These are phyloP conservation scores for Rubia tinctorum DNA, from an alignment of 305 asterid genomes.

Conservation along the genomic window DNA sequence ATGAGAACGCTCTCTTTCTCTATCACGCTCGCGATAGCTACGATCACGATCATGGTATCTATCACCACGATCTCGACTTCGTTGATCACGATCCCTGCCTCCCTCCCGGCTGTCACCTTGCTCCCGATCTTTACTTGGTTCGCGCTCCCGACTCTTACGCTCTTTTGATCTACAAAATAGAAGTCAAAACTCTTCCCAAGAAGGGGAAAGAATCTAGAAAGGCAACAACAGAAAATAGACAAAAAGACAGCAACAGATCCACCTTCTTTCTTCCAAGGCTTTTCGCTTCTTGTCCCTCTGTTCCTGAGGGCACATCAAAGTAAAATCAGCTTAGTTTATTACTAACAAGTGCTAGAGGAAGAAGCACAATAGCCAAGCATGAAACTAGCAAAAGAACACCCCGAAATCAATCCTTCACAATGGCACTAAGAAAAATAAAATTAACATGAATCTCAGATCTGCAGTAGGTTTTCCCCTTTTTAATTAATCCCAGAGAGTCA, in stretches of 20 bases:
- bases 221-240: not conserved
- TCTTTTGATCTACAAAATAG: constrained; percentile 58
- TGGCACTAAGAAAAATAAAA: not conserved
- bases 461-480: not conserved
- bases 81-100: constrained; percentile 54
- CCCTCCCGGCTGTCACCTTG: constrained; percentile 52
- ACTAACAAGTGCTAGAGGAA: not conserved
- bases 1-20: constrained; percentile 57
- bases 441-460: not conserved
- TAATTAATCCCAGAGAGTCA: not conserved
- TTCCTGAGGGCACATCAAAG: constrained; percentile 52
- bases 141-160: constrained; percentile 52
- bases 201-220: not conserved
- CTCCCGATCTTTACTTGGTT: constrained; percentile 57
- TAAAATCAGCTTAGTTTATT: constrained; percentile 6
- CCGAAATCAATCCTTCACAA: not conserved
- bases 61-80: constrained; percentile 70
- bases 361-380: not conserved
- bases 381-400: not conserved
- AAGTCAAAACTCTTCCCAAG: constrained; percentile 11
- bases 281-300: constrained; percentile 62
- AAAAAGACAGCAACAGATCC: constrained; percentile 11
- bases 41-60: constrained; percentile 43
- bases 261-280: constrained; percentile 70
- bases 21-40: constrained; percentile 48